Conservation (phyloP, 2,329 filamentous ascomycete species). For the Bipolaris zeicola region DNA sequence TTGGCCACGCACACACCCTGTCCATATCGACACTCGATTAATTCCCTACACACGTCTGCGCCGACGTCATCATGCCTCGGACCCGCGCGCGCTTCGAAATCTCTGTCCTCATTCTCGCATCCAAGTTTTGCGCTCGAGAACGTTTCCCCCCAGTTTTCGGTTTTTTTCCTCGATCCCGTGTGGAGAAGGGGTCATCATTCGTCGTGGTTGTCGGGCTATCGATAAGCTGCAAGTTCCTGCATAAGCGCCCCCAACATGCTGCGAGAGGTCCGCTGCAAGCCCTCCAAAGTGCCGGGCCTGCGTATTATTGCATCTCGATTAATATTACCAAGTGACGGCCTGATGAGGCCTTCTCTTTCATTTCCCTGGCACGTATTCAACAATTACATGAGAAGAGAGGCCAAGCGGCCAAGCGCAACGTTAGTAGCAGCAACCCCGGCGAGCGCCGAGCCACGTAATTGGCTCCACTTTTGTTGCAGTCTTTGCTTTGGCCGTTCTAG, state of each 20-base stretch:
- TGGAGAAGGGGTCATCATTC: neutral
- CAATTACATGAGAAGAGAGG: neutral
- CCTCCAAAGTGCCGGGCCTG: neutral
- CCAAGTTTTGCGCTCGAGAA: slow-evolving; percentile 7
- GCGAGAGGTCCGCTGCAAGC: neutral
- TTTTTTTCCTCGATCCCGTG: neutral
- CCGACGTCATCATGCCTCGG: slow-evolving; percentile 6
- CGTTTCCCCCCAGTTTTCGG: slow-evolving; percentile 1
- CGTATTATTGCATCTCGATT: neutral
- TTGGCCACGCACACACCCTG: neutral
- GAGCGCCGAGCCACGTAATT: slow-evolving; percentile 8
- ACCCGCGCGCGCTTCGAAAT: neutral
- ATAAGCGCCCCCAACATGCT: slow-evolving; percentile 24
- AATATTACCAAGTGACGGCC: neutral
- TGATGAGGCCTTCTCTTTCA: neutral
- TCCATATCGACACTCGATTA: neutral
- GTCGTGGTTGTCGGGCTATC: slow-evolving; percentile 7
- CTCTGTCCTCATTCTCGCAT: neutral
- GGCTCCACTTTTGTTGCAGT: slow-evolving; percentile 1
- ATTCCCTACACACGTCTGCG: neutral
- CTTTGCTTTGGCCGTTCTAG: neutral
- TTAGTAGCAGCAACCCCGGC: no score
- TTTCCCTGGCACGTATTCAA: neutral
- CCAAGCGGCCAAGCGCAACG: neutral
- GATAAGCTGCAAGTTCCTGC: slow-evolving; percentile 21